Evolutionary conservation across 164 flowering plant species (phyloP).

Genomic region (Euptelea pleiosperma): DNA sequence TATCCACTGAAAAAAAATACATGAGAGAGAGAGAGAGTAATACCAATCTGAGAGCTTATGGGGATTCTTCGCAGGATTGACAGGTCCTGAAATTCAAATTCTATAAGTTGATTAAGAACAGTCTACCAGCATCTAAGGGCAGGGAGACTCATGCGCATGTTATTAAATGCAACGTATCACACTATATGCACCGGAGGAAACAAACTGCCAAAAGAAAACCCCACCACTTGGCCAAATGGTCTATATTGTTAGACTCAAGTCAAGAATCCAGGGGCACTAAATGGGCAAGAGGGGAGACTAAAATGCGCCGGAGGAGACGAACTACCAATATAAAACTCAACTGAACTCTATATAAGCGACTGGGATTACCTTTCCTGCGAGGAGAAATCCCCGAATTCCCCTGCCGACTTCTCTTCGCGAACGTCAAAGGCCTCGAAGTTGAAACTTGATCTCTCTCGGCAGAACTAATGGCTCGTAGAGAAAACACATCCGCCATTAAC

Average conservation of each 20-base stretch:
- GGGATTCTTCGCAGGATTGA: background rate
- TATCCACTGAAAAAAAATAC: too few relatives aligned
- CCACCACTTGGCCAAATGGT: too few relatives aligned
- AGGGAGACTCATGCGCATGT: too few relatives aligned
- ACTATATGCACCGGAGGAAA: too few relatives aligned
- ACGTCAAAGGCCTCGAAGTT: constrained; percentile 2
- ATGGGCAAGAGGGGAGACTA: too few relatives aligned
- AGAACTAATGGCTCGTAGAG: background rate
- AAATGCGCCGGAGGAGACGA: background rate
- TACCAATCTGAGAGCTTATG: constrained; percentile 70
- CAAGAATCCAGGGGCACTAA: too few relatives aligned
- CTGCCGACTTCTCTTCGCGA: background rate
- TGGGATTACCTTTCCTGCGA: constrained; percentile 2
- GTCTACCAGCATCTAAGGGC: background rate
- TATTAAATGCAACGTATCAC: too few relatives aligned
- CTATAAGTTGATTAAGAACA: background rate
- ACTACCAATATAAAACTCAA: background rate
- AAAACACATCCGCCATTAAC: background rate
- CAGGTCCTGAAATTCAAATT: constrained; percentile 2
- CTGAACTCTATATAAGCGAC: too few relatives aligned
- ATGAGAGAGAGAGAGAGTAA: constrained; percentile 8
- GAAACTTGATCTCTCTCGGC: constrained; percentile 11
- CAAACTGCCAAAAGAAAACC: too few relatives aligned
- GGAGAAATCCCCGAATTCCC: background rate
- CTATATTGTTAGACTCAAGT: too few relatives aligned